Evolutionary conservation across 345 rosid genomes (phyloP), one percentile per base, ranked within the genome.

Genomic region (Eucalyptus erythrocorys): DNA sequence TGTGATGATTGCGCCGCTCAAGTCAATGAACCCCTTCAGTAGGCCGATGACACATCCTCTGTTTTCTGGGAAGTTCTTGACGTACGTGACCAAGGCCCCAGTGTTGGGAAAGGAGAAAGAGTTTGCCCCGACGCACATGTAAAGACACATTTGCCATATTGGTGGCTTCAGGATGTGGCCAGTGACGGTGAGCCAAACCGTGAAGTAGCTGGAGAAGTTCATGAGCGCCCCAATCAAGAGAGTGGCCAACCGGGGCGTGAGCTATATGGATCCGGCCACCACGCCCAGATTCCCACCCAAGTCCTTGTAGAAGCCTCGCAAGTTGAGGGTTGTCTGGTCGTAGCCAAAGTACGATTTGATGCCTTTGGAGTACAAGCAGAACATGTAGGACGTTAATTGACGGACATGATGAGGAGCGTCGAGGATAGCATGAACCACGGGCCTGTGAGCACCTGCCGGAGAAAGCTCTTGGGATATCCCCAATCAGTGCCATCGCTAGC

Each of bases 261-360:
- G 92, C 91, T 97, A 5, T 96, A 98, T 71, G n/a, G 95, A 95
- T 1, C 98, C 98, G 4, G 99, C 93, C 48, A 92, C 45, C 51
- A 97, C 95, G 5, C 98, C 98, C 17, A 96, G 91, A 85, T 96
- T 97, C 13, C 96, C 98, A 27, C 99, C 99, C 3, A 97, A 95
- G 88, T 97, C 99, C 89, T 97, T 97, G 85, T 94, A 94, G 91
- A 95, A 96, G 13, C 96, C 97, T 22, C 95, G 30, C 8, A 96
- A 94, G 92, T 95, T 96, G 26, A 97, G 93, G 9, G 99, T 96
- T 8, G 94, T 90, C 87, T 97, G 99, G 88, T 95, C 96, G 71
- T 96, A 96, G 49, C 98, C 98, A 32, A 97, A 96, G 5, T 94
- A 76, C 2, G 95, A 79, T 88, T 97, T 94, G 88, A 97, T 96